These are phyloP conservation scores for Leptoxyphium fumago DNA, from an alignment of 2,329 filamentous ascomycete species.

Conservation along the genomic window DNA sequence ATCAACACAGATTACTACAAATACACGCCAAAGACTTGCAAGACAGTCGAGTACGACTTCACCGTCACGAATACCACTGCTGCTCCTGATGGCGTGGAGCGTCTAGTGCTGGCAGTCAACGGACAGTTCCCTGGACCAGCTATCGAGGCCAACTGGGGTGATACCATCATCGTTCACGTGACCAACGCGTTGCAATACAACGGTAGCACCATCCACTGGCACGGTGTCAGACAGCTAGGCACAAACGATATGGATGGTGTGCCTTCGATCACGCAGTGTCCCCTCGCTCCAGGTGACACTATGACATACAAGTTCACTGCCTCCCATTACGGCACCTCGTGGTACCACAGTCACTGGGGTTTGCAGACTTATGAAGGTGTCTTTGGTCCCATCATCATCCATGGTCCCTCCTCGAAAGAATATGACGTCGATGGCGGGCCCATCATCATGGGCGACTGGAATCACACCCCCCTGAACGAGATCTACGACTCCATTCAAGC, in stretches of 20 bases:
- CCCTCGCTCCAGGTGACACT: conserved; percentile 43
- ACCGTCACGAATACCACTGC: conserved; percentile 29
- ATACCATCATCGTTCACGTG: conserved; percentile 21
- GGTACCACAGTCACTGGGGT: conserved; percentile 30
- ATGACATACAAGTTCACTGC: conserved; percentile 27
- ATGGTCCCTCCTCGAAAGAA: conserved; percentile 23
- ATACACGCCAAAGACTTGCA: conserved; percentile 24
- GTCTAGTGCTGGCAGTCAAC: conserved; percentile 29
- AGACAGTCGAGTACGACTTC: conserved; percentile 28
- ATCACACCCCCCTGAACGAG: conserved; percentile 22
- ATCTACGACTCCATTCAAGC: conserved; percentile 16
- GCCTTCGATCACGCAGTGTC: conserved; percentile 46
- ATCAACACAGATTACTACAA: conserved; percentile 23
- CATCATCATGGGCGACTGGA: conserved; percentile 27
- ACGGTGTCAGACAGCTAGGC: conserved; percentile 36
- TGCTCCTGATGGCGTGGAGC: conserved; percentile 31
- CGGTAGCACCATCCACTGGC: conserved; percentile 38
- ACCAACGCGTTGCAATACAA: conserved; percentile 28
- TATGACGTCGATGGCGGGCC: conserved; percentile 26
- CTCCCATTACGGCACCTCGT: conserved; percentile 22
- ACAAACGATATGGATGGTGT: conserved; percentile 40
- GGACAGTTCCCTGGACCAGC: conserved; percentile 34
- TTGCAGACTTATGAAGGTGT: conserved; percentile 28
- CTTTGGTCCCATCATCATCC: conserved; percentile 24
- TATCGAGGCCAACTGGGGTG: conserved; percentile 29